Base-by-base conservation (phyloP, 495 filamentous ascomycete species). In the Hypoxylon rickii region DNA sequence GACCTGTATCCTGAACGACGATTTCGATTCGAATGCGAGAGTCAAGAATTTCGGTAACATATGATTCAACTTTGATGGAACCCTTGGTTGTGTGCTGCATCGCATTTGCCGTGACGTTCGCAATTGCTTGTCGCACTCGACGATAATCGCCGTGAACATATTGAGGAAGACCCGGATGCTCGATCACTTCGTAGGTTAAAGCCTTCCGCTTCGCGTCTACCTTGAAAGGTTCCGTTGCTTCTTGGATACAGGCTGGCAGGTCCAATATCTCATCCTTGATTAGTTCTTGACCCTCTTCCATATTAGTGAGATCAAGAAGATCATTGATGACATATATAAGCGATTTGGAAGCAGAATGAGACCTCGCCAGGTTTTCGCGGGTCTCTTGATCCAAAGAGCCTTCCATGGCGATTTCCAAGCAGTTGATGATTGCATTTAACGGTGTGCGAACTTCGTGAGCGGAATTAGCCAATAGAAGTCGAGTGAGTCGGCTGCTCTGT, bases 271-370 rank as follows among this genome's bases (percentile, higher is more conserved):
- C 91, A 38, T 93, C 87, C 62, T 90, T 92, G 67, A 92, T 82
- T 5, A 96, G 72, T 3, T 86, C 78, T 42, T 86, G 83, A 0
- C 92, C 93, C 65, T 89, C 86, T 66, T 96, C 93, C 0, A 86
- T 86, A 65, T 95, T 93, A 18, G 93, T 96, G 12, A 97, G 77
- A 67, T 97, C 93, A 1, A 97, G 79, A 0, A 97, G 79, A 66
- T 97, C 92, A 61, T 97, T 97, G 66, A 97, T 96, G 7, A 96
- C 91, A 70, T 94, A 96, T 12, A 97, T 93, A 10, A 96, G 74
- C 1, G 90, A 96, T 68, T 96, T 96, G 0, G 93, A 97, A n/a
- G 93, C 93, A 8, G 91, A 95, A 63, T 97, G 90, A 4, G 92
- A 95, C 49, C 82, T 88, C 6, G 88, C 83, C 20, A 97, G 76